Conservation (phyloP, 495 filamentous ascomycete species). For the Wilcoxina mikolae region DNA sequence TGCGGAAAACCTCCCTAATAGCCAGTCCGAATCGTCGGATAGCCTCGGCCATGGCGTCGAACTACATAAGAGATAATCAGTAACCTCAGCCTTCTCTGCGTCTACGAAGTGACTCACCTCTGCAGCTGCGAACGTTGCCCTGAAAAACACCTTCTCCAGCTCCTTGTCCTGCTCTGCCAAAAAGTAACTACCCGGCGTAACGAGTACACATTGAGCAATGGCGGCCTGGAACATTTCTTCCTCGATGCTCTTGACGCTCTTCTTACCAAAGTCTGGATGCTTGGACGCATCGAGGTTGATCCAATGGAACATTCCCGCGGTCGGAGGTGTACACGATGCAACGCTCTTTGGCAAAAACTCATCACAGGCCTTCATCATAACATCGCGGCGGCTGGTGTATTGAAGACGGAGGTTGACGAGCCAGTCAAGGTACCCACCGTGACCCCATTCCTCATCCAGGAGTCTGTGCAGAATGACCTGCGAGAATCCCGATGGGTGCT, state of each 20-base stretch:
- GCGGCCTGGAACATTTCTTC: constrained; percentile 65
- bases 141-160: constrained; percentile 54
- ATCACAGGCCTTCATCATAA: constrained; percentile 71
- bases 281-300: constrained; percentile 58
- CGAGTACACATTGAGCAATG: constrained; percentile 55
- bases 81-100: not conserved
- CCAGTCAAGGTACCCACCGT: constrained; percentile 83
- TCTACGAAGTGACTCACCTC: constrained; percentile 30
- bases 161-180: constrained; percentile 42
- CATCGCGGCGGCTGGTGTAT: constrained; percentile 65
- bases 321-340: constrained; percentile 66
- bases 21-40: constrained; percentile 61
- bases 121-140: constrained; percentile 76
- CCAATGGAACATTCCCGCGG: constrained; percentile 98
- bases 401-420: constrained; percentile 66
- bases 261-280: constrained; percentile 50
- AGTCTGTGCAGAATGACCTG: constrained; percentile 78
- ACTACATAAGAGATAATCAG: constrained; percentile 5
- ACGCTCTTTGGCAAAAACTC: constrained; percentile 59
- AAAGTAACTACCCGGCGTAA: constrained; percentile 83
- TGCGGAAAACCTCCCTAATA: constrained; percentile 48
- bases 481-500: constrained; percentile 68
- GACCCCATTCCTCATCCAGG: constrained; percentile 87
- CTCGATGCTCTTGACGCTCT: constrained; percentile 55
- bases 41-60: constrained; percentile 59